Percentiles rank a stretch among this genome's conserved stretches.
These are phyloP conservation scores for Yarrowia alimentaria DNA, from an alignment of 805 yeast genomes.

Conservation along the genomic window DNA sequence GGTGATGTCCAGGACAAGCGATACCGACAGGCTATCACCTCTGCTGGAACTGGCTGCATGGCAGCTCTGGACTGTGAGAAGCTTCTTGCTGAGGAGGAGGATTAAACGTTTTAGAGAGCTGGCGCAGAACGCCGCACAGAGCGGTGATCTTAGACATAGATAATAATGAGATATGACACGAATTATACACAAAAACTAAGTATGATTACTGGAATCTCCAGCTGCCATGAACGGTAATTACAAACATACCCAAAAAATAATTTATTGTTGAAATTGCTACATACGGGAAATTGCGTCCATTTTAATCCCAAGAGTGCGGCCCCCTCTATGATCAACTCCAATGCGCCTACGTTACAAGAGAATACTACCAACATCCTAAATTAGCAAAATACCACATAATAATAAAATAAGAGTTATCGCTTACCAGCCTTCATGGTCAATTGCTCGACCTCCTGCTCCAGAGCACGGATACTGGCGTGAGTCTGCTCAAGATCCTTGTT, in stretches of 20 bases:
- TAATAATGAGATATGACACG: conserved; percentile 24
- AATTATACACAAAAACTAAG: too few relatives aligned
- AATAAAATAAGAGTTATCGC: conserved; percentile 30
- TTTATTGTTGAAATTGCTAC: too few relatives aligned
- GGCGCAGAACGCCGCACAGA: too few relatives aligned
- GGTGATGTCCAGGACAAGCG: conserved; percentile 98
- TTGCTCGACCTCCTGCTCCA: conserved; percentile 40
- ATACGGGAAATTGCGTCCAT: too few relatives aligned
- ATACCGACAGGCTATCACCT: conserved; percentile 98
- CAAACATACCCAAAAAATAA: too few relatives aligned
- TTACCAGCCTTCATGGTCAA: conserved; percentile 31
- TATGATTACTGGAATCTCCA: too few relatives aligned
- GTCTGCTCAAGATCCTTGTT: conserved; percentile 91
- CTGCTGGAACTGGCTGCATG: conserved; percentile 99
- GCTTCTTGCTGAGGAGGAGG: conserved; percentile 57
- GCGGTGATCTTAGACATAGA: conserved; percentile 4
- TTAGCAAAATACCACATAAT: conserved; percentile 18
- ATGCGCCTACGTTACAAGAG: not conserved
- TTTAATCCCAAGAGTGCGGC: too few relatives aligned
- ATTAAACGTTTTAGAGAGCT: conserved; percentile 8
- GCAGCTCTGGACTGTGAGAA: conserved; percentile 96
- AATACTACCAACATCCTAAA: conserved; percentile 13
- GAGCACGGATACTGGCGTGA: conserved; percentile 48
- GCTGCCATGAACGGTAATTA: too few relatives aligned
- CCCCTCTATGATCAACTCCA: too few relatives aligned